These are phyloP conservation scores for Alternaria atra DNA, from an alignment of 2,329 filamentous ascomycete genomes.

Conservation along the genomic window DNA sequence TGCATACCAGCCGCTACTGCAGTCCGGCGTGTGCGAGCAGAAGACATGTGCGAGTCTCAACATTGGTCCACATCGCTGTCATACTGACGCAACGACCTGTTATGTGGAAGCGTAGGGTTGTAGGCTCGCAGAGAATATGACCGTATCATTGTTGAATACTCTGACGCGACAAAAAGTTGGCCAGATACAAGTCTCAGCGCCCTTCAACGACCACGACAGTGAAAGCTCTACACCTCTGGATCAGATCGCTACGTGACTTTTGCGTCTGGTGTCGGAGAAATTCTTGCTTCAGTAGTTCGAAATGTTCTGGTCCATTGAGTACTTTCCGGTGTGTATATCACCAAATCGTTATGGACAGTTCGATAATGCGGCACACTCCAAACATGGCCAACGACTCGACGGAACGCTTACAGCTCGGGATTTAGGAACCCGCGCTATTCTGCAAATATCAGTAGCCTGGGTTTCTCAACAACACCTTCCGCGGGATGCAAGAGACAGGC, in stretches of 20 bases:
- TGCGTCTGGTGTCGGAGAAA: background rate
- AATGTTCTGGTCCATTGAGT: background rate
- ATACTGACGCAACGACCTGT: background rate
- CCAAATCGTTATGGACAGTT: background rate
- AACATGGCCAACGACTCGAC: background rate
- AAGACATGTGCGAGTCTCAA: background rate
- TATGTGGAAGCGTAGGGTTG: background rate
- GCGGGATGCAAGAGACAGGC: background rate
- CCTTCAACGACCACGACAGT: background rate
- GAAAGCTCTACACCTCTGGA: background rate
- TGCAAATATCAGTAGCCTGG: background rate
- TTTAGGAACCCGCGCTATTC: background rate
- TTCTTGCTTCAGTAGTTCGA: background rate
- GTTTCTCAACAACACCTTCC: background rate
- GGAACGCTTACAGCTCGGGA: background rate
- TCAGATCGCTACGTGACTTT: background rate
- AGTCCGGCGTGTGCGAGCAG: background rate
- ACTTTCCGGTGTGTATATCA: background rate
- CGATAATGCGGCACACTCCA: background rate
- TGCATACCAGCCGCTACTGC: background rate
- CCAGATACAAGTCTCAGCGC: background rate
- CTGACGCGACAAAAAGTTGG: background rate
- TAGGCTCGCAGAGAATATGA: background rate
- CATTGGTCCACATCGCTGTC: background rate
- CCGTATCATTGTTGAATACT: background rate